Conservation (phyloP, 257 asterid species). For the Penstemon barbatus region DNA sequence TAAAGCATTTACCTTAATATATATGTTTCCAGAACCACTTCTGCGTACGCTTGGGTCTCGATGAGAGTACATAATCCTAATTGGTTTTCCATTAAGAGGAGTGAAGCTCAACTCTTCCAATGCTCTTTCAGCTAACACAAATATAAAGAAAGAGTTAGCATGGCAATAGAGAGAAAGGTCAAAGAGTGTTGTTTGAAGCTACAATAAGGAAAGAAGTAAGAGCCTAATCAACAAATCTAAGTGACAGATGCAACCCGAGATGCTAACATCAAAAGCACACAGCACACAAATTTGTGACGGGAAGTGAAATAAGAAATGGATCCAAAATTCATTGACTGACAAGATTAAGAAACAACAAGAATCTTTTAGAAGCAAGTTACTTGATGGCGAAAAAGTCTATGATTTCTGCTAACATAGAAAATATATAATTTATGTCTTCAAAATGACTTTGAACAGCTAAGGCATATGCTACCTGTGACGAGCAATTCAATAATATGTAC, state of each 20-base stretch:
- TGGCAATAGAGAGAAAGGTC: not conserved
- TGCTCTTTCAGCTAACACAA: conserved; percentile 74
- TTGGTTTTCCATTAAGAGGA: conserved; percentile 80
- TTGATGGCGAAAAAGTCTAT: not conserved
- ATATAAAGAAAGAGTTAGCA: conserved; percentile 8
- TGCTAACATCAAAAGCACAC: not conserved
- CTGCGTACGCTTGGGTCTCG: conserved; percentile 81
- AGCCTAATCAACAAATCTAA: not conserved
- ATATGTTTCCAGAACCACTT: conserved; percentile 85
- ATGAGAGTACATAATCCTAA: conserved; percentile 80
- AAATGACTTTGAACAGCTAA: no score
- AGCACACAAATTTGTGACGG: not conserved
- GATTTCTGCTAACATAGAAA: not conserved
- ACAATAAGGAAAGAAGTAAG: not conserved
- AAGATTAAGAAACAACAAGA: not conserved
- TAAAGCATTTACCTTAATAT: conserved; percentile 61
- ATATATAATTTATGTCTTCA: not conserved
- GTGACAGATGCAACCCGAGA: not conserved
- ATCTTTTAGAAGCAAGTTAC: not conserved
- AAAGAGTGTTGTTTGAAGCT: not conserved
- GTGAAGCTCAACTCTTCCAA: conserved; percentile 73
- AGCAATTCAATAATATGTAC: no score
- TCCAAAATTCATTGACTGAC: not conserved
- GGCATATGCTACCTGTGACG: not conserved
- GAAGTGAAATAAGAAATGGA: not conserved